A percentile compares a stretch with the other conserved stretches of the same genome.
These are phyloP conservation scores for Pneumocystis canis DNA, from an alignment of 1,139 yeast species.

Conservation along the genomic window DNA sequence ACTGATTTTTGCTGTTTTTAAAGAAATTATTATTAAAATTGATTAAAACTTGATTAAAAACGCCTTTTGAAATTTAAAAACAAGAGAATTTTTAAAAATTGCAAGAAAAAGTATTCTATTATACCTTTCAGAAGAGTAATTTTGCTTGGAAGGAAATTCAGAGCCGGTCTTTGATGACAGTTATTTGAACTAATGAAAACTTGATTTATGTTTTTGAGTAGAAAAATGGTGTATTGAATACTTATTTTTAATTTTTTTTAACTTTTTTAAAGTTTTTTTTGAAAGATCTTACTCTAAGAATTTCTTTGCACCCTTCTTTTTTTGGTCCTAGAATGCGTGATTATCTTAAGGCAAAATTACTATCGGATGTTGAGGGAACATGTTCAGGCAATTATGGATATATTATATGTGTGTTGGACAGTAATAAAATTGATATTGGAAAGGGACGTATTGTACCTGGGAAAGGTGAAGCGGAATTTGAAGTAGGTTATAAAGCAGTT, in stretches of 20 bases:
- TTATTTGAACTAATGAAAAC: not conserved
- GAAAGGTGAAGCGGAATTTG: conserved; percentile 88
- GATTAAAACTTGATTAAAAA: not conserved
- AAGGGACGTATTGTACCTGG: conserved; percentile 85
- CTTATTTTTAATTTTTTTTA: not conserved
- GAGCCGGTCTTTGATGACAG: not conserved
- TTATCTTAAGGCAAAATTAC: conserved; percentile 69
- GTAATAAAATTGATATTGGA: conserved; percentile 89
- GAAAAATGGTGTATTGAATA: not conserved
- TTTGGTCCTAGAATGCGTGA: conserved; percentile 98
- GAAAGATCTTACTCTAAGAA: conserved; percentile 79
- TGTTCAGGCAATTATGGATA: conserved; percentile 98
- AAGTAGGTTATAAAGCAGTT: conserved; percentile 88
- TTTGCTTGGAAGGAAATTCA: not conserved
- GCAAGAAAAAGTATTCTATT: no score
- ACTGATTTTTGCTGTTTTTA: not conserved
- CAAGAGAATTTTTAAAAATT: no score
- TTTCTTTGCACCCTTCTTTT: conserved; percentile 90
- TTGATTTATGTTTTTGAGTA: not conserved
- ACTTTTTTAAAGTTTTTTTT: conserved; percentile 6
- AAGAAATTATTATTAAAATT: not conserved
- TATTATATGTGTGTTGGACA: conserved; percentile 87
- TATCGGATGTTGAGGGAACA: conserved; percentile 95
- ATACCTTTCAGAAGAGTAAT: no score
- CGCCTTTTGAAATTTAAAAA: not conserved